Evolutionary conservation across 805 yeast species (phyloP), one percentile per base, ranked within the genome.

Genomic region (Monosporozyma siamensis): DNA sequence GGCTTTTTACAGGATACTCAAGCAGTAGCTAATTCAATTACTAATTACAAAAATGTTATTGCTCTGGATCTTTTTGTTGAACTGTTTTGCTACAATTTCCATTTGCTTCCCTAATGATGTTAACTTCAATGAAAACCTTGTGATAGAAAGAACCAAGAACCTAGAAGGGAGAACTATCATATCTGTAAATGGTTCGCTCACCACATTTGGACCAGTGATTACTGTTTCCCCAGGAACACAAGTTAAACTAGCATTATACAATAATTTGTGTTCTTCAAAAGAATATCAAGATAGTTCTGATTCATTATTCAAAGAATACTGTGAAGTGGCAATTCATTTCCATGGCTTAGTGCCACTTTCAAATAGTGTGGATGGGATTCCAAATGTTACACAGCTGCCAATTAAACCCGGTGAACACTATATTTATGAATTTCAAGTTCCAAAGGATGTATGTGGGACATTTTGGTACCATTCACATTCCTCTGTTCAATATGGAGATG

Each of bases 301-400:
- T 8, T 4, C 47, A 6, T 43, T 46, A 46, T 29, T 15, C 10
- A 30, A 37, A 11, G 51, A 50, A 2, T 55, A 52, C 34, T 55
- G 59, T 34, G 36, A 31, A 4, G 67, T 73, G 0, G 56, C 74
- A 0, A 48, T 76, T 18, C 81, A 76, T 50, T 74, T 74, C 49
- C 81, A 76, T 47, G 80, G 81, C 1, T 49, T 75, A 41, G 59
- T 64, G 8, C 75, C 71, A 44, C 59, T 63, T 9, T 71, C 69
- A 2, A 67, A 75, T 8, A 67, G 68, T 11, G 40, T 67, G 68
- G 68, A 67, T 77, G 62, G 63, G 8, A 55, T 58, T 14, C 63
- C 63, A 4, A 48, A 48, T 4, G 41, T 82, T 17, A 78, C 85
- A 11, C 89, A 82, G 57, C 77, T 83, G 58, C 85, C 88, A 31